Evolutionary conservation across 1,139 yeast genomes (phyloP).

Genomic region (Taiozyma sp.): DNA sequence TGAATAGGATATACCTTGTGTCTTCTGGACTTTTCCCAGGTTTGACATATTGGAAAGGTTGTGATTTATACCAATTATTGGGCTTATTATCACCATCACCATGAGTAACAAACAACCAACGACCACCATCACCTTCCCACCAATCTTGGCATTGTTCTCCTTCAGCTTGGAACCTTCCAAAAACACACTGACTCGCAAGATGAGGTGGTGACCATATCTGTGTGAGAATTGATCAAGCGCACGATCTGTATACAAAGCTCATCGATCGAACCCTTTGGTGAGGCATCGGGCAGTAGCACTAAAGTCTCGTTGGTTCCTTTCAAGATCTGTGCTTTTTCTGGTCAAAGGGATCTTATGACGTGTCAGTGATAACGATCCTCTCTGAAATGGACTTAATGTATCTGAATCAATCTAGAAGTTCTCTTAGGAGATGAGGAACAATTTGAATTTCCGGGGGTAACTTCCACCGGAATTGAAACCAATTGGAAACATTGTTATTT

Average conservation of each 20-base stretch:
- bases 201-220: slow-evolving; percentile 78
- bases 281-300: slow-evolving; percentile 52
- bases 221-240: slow-evolving; percentile 54
- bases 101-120: slow-evolving; percentile 83
- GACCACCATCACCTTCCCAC: slow-evolving; percentile 88
- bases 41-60: slow-evolving; percentile 8
- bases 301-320: slow-evolving; percentile 44
- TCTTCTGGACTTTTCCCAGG: background rate
- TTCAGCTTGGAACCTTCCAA: slow-evolving; percentile 51
- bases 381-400: no score
- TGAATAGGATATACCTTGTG: slow-evolving; percentile 59
- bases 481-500: no score
- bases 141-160: slow-evolving; percentile 39
- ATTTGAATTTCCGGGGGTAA: no score
- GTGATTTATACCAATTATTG: slow-evolving; percentile 43
- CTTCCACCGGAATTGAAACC: no score
- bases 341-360: slow-evolving; percentile 48
- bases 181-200: slow-evolving; percentile 82
- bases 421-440: no score
- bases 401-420: no score
- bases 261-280: slow-evolving; percentile 86
- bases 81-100: slow-evolving; percentile 51
- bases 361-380: background rate
- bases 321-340: slow-evolving; percentile 63
- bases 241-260: slow-evolving; percentile 68